A percentile compares a stretch with the other conserved stretches of the same genome.
Evolutionary conservation across 2,329 filamentous ascomycete species (phyloP).

Genomic region (Ceratocystis lukuohia): DNA sequence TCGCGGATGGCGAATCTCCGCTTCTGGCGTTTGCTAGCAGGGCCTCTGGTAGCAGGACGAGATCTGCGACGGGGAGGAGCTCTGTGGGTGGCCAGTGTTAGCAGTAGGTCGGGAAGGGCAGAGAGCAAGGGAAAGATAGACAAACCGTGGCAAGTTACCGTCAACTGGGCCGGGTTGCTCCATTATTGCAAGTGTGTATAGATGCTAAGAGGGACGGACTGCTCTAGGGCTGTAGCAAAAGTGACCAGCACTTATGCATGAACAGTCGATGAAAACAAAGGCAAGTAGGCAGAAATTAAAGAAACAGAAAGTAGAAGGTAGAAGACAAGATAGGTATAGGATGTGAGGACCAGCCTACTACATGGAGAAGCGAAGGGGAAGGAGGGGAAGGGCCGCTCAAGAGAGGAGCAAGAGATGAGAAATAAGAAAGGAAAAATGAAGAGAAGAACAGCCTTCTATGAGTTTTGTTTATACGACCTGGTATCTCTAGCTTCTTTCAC

Average conservation of each 20-base stretch:
- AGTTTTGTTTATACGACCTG: neutral
- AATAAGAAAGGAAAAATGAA: neutral
- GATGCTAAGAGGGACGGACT: neutral
- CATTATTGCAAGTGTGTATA: neutral
- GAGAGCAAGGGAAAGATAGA: neutral
- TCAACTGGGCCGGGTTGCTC: slow-evolving; percentile 8
- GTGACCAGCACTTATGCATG: slow-evolving; percentile 15
- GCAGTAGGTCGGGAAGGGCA: neutral
- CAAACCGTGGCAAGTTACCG: slow-evolving; percentile 10
- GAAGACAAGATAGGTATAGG: neutral
- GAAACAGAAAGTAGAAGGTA: neutral
- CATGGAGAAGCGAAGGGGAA: neutral
- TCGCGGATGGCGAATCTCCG: neutral
- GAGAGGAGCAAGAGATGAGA: neutral
- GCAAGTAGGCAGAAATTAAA: neutral
- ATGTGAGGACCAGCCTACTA: slow-evolving; percentile 1
- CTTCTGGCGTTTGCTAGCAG: neutral
- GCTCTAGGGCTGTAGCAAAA: slow-evolving; percentile 3
- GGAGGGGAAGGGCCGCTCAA: neutral
- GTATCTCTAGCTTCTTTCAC: neutral
- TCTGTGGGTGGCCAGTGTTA: slow-evolving; percentile 4
- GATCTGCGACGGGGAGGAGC: slow-evolving; percentile 1
- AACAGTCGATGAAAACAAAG: neutral
- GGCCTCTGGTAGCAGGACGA: neutral
- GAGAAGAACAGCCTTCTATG: neutral